Evolutionary conservation across 2,329 filamentous ascomycete species (phyloP).

Genomic region (Acephala macrosclerotiorum): DNA sequence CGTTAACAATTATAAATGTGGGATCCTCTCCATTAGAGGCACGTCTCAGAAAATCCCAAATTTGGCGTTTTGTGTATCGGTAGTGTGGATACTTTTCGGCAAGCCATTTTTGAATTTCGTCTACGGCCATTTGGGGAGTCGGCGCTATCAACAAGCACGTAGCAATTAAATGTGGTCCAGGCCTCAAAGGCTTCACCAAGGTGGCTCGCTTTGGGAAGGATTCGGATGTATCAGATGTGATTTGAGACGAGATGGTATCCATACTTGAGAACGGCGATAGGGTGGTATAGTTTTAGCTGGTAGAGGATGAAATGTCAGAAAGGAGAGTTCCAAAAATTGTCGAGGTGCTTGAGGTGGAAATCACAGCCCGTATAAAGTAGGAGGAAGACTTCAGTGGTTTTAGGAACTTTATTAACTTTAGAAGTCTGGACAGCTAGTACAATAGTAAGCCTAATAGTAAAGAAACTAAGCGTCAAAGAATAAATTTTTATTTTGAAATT

Average conservation of each 20-base stretch:
- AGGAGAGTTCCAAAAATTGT: too few relatives aligned
- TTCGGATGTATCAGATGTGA: slow-evolving; percentile 3
- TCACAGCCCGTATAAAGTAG: too few relatives aligned
- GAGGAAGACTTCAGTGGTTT: too few relatives aligned
- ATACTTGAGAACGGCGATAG: too few relatives aligned
- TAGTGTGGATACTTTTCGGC: slow-evolving; percentile 21
- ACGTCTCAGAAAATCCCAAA: slow-evolving; percentile 16
- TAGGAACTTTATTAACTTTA: too few relatives aligned
- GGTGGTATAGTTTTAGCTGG: too few relatives aligned
- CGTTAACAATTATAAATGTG: slow-evolving; percentile 21
- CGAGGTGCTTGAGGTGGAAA: too few relatives aligned
- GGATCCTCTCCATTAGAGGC: slow-evolving; percentile 15
- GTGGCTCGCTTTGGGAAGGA: slow-evolving; percentile 7
- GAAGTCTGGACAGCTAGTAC: too few relatives aligned
- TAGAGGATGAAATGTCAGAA: too few relatives aligned
- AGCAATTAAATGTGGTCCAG: slow-evolving; percentile 12
- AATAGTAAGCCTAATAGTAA: too few relatives aligned
- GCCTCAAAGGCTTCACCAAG: slow-evolving; percentile 12
- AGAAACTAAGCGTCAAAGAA: too few relatives aligned
- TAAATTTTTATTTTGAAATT: too few relatives aligned
- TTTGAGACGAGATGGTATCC: slow-evolving; percentile 14
- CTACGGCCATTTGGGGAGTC: slow-evolving; percentile 12
- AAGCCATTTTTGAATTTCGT: slow-evolving; percentile 22
- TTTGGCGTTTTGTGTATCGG: slow-evolving; percentile 20
- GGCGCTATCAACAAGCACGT: slow-evolving; percentile 15